These are phyloP conservation scores for Dothidotthia symphoricarpi DNA, from an alignment of 2,329 filamentous ascomycete genomes.

Conservation along the genomic window DNA sequence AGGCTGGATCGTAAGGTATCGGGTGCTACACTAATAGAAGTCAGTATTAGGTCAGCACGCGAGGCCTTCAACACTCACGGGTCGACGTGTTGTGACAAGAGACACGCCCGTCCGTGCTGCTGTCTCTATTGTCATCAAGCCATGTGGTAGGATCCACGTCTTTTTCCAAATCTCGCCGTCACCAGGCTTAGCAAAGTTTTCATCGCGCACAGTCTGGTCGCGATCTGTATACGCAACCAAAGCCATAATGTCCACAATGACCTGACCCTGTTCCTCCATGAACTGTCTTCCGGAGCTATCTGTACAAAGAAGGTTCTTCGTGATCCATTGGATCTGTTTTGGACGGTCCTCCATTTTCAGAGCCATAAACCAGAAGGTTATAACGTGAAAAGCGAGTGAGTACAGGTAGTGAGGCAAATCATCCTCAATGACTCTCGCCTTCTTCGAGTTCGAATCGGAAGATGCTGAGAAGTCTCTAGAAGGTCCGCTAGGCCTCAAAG, in stretches of 20 bases:
- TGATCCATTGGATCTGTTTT: conserved; percentile 86
- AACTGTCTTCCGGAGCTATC: conserved; percentile 72
- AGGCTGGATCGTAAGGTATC: conserved; percentile 42
- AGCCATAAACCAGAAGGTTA: conserved; percentile 95
- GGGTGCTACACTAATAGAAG: conserved; percentile 40
- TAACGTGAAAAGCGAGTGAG: conserved; percentile 88
- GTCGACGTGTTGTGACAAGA: conserved; percentile 68
- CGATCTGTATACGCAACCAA: conserved; percentile 81
- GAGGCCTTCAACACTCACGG: conserved; percentile 60
- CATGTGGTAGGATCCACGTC: conserved; percentile 71
- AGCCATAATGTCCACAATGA: conserved; percentile 94
- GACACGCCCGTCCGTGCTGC: conserved; percentile 65
- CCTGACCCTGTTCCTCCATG: conserved; percentile 88
- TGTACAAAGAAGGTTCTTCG: conserved; percentile 74
- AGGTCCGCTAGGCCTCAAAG: conserved; percentile 45
- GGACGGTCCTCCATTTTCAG: conserved; percentile 80
- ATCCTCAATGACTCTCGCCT: conserved; percentile 54
- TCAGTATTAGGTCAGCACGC: conserved; percentile 10
- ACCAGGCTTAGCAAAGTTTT: conserved; percentile 61
- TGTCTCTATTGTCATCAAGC: conserved; percentile 72
- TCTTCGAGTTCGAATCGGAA: conserved; percentile 35
- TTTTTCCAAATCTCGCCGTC: conserved; percentile 67
- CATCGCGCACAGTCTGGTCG: conserved; percentile 69
- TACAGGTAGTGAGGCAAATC: conserved; percentile 92
- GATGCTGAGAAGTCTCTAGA: conserved; percentile 43